A percentile compares a stretch with the other conserved stretches of the same genome.
Conservation (phyloP, 2,329 filamentous ascomycete species). For the Cladorrhinum sp. region DNA sequence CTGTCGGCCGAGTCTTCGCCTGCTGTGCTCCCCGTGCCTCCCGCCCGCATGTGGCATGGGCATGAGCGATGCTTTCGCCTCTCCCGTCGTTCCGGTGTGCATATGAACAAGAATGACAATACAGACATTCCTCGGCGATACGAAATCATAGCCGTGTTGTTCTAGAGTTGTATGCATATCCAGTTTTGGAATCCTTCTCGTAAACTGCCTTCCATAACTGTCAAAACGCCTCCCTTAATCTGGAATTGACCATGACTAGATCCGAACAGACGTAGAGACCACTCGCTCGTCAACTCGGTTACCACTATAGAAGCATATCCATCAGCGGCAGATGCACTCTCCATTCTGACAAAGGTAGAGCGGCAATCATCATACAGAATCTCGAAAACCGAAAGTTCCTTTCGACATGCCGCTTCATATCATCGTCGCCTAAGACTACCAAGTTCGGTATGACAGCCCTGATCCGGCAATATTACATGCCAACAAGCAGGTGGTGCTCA, state of each 20-base stretch:
- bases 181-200: slow-evolving; percentile 1
- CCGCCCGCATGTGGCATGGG: slow-evolving; percentile 4
- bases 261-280: neutral
- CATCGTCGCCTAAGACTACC: slow-evolving; percentile 7
- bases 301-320: neutral
- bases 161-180: neutral
- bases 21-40: slow-evolving; percentile 15
- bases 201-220: neutral
- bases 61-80: slow-evolving; percentile 9
- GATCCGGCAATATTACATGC: neutral
- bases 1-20: slow-evolving; percentile 18
- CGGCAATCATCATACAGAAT: slow-evolving; percentile 1
- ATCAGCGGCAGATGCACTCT: neutral
- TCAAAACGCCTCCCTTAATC: slow-evolving; percentile 3
- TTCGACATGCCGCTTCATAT: slow-evolving; percentile 2
- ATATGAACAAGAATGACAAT: slow-evolving; percentile 8
- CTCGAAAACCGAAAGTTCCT: neutral
- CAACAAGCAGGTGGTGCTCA: neutral
- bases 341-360: neutral
- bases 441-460: slow-evolving; percentile 6
- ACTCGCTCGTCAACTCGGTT: neutral
- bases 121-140: neutral
- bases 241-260: neutral
- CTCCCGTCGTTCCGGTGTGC: slow-evolving; percentile 25
- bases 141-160: neutral